A percentile compares a stretch with the other conserved stretches of the same genome.
Evolutionary conservation across 805 yeast species (phyloP).

Genomic region (Hanseniaspora valbyensis): DNA sequence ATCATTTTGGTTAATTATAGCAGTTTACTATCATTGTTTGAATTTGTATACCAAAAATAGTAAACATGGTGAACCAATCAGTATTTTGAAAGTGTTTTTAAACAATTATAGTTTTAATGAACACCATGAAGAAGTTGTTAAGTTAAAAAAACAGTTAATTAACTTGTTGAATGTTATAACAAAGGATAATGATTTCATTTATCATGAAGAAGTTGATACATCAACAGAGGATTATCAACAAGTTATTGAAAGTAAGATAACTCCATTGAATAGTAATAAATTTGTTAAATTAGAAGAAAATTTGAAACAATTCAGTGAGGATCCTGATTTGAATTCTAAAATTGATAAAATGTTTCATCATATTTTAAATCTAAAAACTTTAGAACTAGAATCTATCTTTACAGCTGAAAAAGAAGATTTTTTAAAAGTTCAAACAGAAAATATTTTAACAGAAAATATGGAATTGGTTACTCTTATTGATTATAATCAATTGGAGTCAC

Average conservation of each 20-base stretch:
- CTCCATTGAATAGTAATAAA: conserved; percentile 27
- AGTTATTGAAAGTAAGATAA: conserved; percentile 25
- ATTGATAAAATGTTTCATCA: conserved; percentile 54
- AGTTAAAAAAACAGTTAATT: conserved; percentile 28
- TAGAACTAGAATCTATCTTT: conserved; percentile 75
- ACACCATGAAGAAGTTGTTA: conserved; percentile 29
- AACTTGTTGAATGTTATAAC: conserved; percentile 35
- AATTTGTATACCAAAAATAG: conserved; percentile 52
- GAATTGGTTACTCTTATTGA: conserved; percentile 72
- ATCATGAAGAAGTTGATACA: conserved; percentile 64
- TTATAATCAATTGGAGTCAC: conserved; percentile 61
- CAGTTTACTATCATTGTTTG: conserved; percentile 39
- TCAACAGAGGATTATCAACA: conserved; percentile 58
- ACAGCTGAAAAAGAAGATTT: conserved; percentile 80
- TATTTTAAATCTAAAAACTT: conserved; percentile 76
- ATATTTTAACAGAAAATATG: conserved; percentile 64
- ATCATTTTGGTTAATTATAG: conserved; percentile 2
- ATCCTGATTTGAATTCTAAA: conserved; percentile 30
- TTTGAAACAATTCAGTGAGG: conserved; percentile 20
- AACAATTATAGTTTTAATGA: conserved; percentile 24
- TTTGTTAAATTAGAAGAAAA: background rate
- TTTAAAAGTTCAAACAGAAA: conserved; percentile 62
- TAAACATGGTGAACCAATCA: conserved; percentile 69
- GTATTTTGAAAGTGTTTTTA: conserved; percentile 44
- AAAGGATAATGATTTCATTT: conserved; percentile 83